Percentiles rank a stretch among this genome's conserved stretches.
Conservation (phyloP, 1,139 yeast species). For the Kodamaea plutei region DNA sequence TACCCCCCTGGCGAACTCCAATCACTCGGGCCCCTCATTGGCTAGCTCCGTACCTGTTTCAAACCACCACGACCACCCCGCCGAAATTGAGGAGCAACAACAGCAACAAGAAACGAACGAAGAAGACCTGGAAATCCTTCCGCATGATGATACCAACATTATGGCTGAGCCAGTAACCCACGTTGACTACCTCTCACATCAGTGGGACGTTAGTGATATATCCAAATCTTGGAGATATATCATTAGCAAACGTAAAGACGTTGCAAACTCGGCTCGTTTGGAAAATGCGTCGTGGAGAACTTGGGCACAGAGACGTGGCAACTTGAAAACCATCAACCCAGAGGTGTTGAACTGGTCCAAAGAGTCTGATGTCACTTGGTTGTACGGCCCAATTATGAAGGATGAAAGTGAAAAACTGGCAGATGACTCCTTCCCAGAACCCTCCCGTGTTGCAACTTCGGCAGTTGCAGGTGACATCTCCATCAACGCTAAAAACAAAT, state of each 20-base stretch:
- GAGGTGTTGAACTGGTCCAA: slow-evolving; percentile 76
- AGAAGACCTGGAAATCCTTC: slow-evolving; percentile 36
- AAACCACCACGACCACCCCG: background rate
- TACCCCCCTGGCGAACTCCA: background rate
- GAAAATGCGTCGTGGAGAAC: slow-evolving; percentile 87
- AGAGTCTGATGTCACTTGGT: slow-evolving; percentile 76
- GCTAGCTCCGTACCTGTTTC: background rate
- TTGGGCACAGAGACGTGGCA: slow-evolving; percentile 74
- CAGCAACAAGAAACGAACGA: background rate
- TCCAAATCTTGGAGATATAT: slow-evolving; percentile 95
- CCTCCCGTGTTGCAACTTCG: slow-evolving; percentile 27
- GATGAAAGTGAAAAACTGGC: slow-evolving; percentile 35
- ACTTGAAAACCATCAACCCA: slow-evolving; percentile 65
- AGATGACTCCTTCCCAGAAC: slow-evolving; percentile 14
- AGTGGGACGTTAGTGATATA: slow-evolving; percentile 93
- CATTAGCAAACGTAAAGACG: slow-evolving; percentile 71
- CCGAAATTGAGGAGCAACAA: slow-evolving; percentile 1
- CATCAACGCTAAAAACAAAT: slow-evolving; percentile 21
- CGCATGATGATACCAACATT: slow-evolving; percentile 84
- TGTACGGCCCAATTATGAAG: slow-evolving; percentile 72
- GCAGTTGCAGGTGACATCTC: slow-evolving; percentile 49
- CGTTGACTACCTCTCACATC: slow-evolving; percentile 90
- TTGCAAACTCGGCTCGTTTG: slow-evolving; percentile 62
- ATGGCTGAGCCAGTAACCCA: slow-evolving; percentile 80
- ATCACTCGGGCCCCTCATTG: background rate